These are phyloP conservation scores for Mallotus nudiflorus DNA, from an alignment of 345 rosid species.

Conservation along the genomic window DNA sequence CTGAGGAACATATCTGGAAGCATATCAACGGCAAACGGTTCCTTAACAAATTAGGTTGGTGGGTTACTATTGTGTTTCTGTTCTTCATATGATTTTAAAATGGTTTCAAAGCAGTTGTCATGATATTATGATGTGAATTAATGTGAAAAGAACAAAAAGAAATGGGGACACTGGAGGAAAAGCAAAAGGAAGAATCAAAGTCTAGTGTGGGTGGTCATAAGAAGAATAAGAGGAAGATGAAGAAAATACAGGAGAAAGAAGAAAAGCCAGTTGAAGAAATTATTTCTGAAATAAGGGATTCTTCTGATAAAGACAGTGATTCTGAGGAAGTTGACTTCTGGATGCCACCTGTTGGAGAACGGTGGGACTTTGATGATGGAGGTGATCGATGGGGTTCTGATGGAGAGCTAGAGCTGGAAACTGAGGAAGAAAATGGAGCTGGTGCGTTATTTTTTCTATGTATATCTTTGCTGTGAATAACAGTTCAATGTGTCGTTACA, in stretches of 20 bases:
- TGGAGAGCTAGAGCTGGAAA: conserved; percentile 44
- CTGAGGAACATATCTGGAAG: conserved; percentile 92
- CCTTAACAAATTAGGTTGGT: conserved; percentile 75
- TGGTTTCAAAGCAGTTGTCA: not conserved
- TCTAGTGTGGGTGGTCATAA: conserved; percentile 23
- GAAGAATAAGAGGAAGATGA: conserved; percentile 28
- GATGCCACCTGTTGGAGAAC: conserved; percentile 84
- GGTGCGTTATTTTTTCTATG: conserved; percentile 31
- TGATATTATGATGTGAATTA: conserved; percentile 11
- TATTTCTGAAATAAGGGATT: conserved; percentile 43
- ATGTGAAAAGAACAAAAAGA: conserved; percentile 65
- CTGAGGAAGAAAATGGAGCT: conserved; percentile 44
- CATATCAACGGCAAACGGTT: conserved; percentile 80
- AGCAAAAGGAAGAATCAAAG: conserved; percentile 23
- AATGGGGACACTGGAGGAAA: conserved; percentile 32
- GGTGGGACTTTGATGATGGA: conserved; percentile 73
- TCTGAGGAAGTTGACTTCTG: conserved; percentile 70
- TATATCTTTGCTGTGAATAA: not conserved
- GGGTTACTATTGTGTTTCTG: not conserved
- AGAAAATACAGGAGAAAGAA: conserved; percentile 34
- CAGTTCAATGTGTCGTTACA: not conserved
- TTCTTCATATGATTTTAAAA: not conserved
- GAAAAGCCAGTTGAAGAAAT: conserved; percentile 41
- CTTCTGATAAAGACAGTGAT: conserved; percentile 47
- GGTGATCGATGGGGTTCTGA: conserved; percentile 70